Percentiles rank a stretch among this genome's conserved stretches.
Conservation (phyloP, 768 basidiomycete genomes). For the Psilocybe subaeruginosa region DNA sequence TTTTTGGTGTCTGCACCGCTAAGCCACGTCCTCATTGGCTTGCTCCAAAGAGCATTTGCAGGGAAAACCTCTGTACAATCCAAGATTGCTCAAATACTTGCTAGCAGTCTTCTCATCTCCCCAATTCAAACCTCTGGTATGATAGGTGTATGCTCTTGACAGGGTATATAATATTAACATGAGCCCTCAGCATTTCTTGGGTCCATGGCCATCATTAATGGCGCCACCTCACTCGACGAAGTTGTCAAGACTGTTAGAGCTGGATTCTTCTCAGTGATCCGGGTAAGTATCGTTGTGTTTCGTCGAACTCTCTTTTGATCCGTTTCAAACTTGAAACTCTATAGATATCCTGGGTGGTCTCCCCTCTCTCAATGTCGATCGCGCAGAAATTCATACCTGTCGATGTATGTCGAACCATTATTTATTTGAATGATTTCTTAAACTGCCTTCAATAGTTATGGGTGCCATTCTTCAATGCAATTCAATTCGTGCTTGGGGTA, state of each 20-base stretch:
- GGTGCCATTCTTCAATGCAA: conserved; percentile 85
- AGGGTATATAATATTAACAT: neutral
- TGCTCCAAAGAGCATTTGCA: conserved; percentile 75
- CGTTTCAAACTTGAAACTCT: neutral
- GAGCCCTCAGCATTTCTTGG: conserved; percentile 61
- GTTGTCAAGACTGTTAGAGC: conserved; percentile 67
- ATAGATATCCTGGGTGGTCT: conserved; percentile 81
- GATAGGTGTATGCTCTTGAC: conserved; percentile 18
- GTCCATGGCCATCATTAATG: conserved; percentile 84
- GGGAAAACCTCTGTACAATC: conserved; percentile 68
- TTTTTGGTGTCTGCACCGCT: conserved; percentile 84
- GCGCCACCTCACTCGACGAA: conserved; percentile 68
- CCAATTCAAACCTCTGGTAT: conserved; percentile 74
- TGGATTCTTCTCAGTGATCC: conserved; percentile 75
- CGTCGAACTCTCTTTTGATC: neutral
- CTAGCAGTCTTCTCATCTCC: conserved; percentile 75
- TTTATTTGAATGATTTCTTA: neutral
- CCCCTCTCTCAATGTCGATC: conserved; percentile 71
- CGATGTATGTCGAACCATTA: conserved; percentile 48
- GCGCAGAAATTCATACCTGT: conserved; percentile 83
- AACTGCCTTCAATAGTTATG: conserved; percentile 56
- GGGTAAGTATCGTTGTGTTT: conserved; percentile 44
- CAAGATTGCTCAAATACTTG: conserved; percentile 73
- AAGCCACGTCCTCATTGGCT: conserved; percentile 71
- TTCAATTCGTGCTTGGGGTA: conserved; percentile 80